Percentiles rank a stretch among this genome's conserved stretches.
phyloP scores from a whole-genome alignment of 192 early-diverging fungal genomes.

The Backusella macrospora region DNA sequence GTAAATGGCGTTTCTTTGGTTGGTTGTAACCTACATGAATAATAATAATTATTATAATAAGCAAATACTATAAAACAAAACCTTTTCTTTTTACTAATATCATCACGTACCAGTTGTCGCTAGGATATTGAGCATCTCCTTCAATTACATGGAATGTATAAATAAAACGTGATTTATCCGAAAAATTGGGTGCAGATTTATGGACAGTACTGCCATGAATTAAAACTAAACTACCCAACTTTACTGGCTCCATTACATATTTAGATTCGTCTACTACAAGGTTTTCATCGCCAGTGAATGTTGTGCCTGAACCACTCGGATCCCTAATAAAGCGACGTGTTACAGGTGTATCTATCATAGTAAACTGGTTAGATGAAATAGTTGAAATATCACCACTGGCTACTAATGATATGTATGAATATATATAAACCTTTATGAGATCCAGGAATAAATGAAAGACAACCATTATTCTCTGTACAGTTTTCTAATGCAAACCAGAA shows the following conservation, averaged over 20 bases:
- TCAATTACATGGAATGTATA: constrained; percentile 97
- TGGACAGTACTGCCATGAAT: constrained; percentile 90
- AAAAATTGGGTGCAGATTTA: constrained; percentile 79
- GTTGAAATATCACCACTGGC: not conserved
- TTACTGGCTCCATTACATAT: constrained; percentile 61
- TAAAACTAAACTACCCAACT: constrained; percentile 78
- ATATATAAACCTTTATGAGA: constrained; percentile 68
- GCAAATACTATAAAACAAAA: no score
- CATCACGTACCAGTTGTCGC: constrained; percentile 74
- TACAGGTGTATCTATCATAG: constrained; percentile 51
- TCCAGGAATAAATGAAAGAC: constrained; percentile 82
- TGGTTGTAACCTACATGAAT: constrained; percentile 28
- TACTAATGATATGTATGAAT: not conserved
- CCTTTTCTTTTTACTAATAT: not conserved
- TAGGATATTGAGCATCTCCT: constrained; percentile 66
- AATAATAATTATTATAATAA: no score
- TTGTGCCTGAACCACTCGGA: constrained; percentile 56
- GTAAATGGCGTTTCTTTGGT: constrained; percentile 15
- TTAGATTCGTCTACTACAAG: constrained; percentile 47
- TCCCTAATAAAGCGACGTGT: constrained; percentile 67
- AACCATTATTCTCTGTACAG: constrained; percentile 85
- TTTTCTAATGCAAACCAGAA: constrained; percentile 95
- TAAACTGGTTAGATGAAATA: not conserved
- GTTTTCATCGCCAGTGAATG: constrained; percentile 55
- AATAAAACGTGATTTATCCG: constrained; percentile 79